Conservation (phyloP, 176 grass and related monocot genomes). For the Lolium rigidum region DNA sequence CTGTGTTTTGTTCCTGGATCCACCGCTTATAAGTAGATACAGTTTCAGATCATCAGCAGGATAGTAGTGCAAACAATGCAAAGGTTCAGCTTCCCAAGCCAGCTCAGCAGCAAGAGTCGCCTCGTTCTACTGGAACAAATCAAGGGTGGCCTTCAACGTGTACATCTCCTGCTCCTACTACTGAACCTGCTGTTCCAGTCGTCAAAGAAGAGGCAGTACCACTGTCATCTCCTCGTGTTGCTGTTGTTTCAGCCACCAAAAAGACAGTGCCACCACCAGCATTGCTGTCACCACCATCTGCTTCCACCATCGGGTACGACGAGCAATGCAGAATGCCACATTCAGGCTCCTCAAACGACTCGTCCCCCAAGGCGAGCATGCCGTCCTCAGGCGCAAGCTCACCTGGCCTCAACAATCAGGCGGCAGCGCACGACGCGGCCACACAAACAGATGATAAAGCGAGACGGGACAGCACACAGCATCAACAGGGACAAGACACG, state of each 20-base stretch:
- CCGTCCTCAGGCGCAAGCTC: constrained; percentile 44
- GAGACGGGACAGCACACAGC: not conserved
- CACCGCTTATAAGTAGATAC: not conserved
- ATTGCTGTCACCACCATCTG: constrained; percentile 11
- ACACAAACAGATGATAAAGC: constrained; percentile 51
- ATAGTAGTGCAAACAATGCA: not conserved
- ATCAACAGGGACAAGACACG: not conserved
- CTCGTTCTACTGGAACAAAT: not conserved
- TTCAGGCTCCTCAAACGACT: constrained; percentile 42
- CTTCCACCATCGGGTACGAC: constrained; percentile 33
- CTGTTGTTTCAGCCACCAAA: not conserved
- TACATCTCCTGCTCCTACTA: constrained; percentile 4
- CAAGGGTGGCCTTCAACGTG: not conserved
- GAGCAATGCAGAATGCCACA: constrained; percentile 36
- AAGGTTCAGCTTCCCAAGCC: constrained; percentile 4
- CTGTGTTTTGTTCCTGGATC: not conserved
- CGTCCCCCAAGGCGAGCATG: constrained; percentile 35
- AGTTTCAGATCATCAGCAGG: constrained; percentile 39
- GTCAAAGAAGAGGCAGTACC: not conserved
- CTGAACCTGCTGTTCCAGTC: constrained; percentile 1
- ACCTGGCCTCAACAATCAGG: constrained; percentile 28
- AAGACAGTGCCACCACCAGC: not conserved
- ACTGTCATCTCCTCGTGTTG: not conserved
- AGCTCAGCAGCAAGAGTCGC: constrained; percentile 15
- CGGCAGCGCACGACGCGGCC: constrained; percentile 45